These are phyloP conservation scores for Kluyveromyces dobzhanskii DNA, from an alignment of 805 yeast genomes.

Conservation along the genomic window DNA sequence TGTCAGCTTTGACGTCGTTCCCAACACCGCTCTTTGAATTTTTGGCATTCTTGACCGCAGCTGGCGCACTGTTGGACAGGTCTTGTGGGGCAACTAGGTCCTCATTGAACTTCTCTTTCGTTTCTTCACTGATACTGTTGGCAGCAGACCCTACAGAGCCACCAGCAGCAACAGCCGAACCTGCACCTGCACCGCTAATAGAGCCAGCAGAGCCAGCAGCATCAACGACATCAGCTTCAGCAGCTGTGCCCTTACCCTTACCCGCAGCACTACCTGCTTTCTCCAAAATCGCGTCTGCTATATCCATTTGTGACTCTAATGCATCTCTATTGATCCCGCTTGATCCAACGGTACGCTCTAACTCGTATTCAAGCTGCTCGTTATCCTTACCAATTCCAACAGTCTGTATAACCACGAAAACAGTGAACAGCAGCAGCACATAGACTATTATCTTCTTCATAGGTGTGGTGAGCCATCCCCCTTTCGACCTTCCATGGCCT, in stretches of 20 bases:
- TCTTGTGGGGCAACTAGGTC: constrained; percentile 26
- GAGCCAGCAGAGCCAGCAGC: constrained; percentile 6
- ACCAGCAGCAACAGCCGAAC: constrained; percentile 2
- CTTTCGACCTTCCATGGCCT: constrained; percentile 16
- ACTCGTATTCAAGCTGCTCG: constrained; percentile 15
- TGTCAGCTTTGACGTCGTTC: constrained; percentile 9
- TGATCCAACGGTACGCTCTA: constrained; percentile 16
- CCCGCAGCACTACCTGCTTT: constrained; percentile 4
- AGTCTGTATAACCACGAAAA: constrained; percentile 29
- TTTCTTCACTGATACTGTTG: constrained; percentile 7
- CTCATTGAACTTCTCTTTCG: constrained; percentile 22
- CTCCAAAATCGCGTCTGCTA: constrained; percentile 8
- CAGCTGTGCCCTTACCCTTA: neutral
- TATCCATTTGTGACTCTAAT: constrained; percentile 15
- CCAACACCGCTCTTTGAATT: constrained; percentile 6
- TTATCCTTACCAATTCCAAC: constrained; percentile 21
- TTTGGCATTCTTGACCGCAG: constrained; percentile 1
- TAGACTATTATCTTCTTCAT: constrained; percentile 39
- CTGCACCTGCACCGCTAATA: too few species aligned
- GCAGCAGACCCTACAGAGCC: neutral
- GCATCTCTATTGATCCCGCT: constrained; percentile 6
- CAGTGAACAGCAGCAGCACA: constrained; percentile 24
- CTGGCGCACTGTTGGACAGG: constrained; percentile 4
- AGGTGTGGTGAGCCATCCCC: constrained; percentile 36
- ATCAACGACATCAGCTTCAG: too few species aligned